Evolutionary conservation across 164 flowering plant genomes (phyloP).

Genomic region (Stephania cephalantha): DNA sequence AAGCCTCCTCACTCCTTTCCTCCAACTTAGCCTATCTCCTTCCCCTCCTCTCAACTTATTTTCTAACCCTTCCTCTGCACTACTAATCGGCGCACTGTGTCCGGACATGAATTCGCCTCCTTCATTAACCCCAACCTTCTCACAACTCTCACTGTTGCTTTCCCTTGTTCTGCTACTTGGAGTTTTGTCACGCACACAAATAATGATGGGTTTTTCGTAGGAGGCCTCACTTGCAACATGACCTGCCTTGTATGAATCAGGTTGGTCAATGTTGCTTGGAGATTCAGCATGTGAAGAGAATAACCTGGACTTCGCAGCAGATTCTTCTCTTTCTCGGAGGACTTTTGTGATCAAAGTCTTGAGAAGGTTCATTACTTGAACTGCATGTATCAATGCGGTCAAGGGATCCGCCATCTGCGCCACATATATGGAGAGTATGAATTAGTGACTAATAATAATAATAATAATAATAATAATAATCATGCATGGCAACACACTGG

Average conservation of each 20-base stretch:
- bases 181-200: conserved; percentile 17
- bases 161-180: conserved; percentile 25
- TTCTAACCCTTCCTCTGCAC: conserved; percentile 17
- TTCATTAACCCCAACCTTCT: conserved; percentile 30
- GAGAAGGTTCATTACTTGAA: conserved; percentile 35
- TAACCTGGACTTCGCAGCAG: conserved; percentile 7
- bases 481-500: background rate
- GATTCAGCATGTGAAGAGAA: conserved; percentile 21
- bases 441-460: background rate
- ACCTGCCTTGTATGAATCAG: conserved; percentile 17
- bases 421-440: background rate
- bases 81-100: conserved; percentile 14
- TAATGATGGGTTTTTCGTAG: conserved; percentile 14
- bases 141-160: conserved; percentile 30
- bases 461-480: background rate
- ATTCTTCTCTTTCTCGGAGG: conserved; percentile 28
- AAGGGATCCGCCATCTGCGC: conserved; percentile 37
- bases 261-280: conserved; percentile 11
- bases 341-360: conserved; percentile 24
- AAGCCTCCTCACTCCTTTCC: conserved; percentile 61
- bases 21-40: conserved; percentile 44
- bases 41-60: conserved; percentile 27
- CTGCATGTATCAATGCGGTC: conserved; percentile 34
- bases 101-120: conserved; percentile 25
- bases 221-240: conserved; percentile 6